Percentiles rank a stretch among this genome's conserved stretches.
Conservation (phyloP, 768 basidiomycete genomes). For the Lenzites betulinus region DNA sequence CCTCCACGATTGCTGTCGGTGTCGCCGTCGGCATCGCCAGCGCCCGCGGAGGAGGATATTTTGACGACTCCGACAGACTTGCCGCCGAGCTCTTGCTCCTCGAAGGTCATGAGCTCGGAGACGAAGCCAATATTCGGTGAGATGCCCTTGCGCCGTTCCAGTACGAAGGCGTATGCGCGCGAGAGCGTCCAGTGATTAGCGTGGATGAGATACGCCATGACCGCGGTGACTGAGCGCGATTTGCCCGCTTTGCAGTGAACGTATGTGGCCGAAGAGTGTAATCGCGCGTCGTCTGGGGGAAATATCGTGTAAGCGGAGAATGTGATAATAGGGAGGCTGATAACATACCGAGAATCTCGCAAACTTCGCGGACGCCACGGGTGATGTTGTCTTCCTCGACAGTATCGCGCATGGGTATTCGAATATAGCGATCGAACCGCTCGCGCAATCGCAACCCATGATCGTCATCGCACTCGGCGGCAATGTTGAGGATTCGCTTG, state of each 20-base stretch:
- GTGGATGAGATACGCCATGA: constrained; percentile 96
- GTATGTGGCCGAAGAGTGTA: constrained; percentile 88
- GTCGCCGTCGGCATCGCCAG: constrained; percentile 30
- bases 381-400: constrained; percentile 93
- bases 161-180: constrained; percentile 87
- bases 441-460: constrained; percentile 66
- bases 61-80: constrained; percentile 70
- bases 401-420: constrained; percentile 92
- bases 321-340: neutral
- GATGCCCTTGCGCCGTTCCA: constrained; percentile 91
- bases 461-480: constrained; percentile 87
- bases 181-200: constrained; percentile 97
- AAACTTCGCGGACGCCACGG: constrained; percentile 79
- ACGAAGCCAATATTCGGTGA: constrained; percentile 98
- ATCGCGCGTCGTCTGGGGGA: constrained; percentile 78
- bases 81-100: constrained; percentile 85
- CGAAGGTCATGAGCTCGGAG: constrained; percentile 94
- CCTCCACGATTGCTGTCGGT: constrained; percentile 17
- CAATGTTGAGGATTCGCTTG: constrained; percentile 87
- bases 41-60: constrained; percentile 35
- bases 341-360: constrained; percentile 78
- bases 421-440: constrained; percentile 81
- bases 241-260: constrained; percentile 98
- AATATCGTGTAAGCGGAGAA: constrained; percentile 1
- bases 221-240: constrained; percentile 93